Base-by-base conservation (phyloP, 164 flowering plant species). In the Akebia trifoliata region DNA sequence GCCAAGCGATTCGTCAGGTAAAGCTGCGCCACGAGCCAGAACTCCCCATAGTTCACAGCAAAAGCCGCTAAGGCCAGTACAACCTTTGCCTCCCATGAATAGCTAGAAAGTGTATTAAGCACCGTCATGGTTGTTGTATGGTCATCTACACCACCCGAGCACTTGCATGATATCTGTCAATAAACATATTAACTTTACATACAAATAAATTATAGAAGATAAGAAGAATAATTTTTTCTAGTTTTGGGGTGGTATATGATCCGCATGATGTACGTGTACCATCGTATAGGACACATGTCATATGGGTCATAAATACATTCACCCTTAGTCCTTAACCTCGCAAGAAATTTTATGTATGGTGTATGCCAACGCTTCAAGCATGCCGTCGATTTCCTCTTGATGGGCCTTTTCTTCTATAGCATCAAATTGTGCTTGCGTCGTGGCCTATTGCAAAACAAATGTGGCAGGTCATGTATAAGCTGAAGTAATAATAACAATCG, bases 111-210 rank as follows among this genome's bases (percentile, higher is more conserved):
- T 17, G 50, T 62, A 72, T 73, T 71, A 61, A 86, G 63, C 34
- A 88, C 22, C 18, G 68, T 68, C 74, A 81, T 28, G 0, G 93
- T 61, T 21, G 87, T 74, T 9, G 74, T 59, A 43, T 82, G 87
- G 0, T 77, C 82, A 53, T 86, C 96, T 42, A 78, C 81, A 3
- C 82, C 81, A 1, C 83, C 79, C 0, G 82, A 75, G 67, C 87
- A 81, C 71, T 82, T 84, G 88, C 84, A 86, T 4, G 78, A 38
- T 47, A 86, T 58, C 88, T 88, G 74, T 45, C 26, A 40, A 25
- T 11, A 37, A 14, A 29, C 15, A 14, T 49, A 12, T 5, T 15
- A 21, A 10, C 9, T 8, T 8, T 25, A 11, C 8, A 4, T 25
- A 4, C 14, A 47, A 47, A 28, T 15, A 0, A 0, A 24, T 6